Base-by-base conservation (phyloP, 345 rosid genomes). In the Physaria fendleri region DNA sequence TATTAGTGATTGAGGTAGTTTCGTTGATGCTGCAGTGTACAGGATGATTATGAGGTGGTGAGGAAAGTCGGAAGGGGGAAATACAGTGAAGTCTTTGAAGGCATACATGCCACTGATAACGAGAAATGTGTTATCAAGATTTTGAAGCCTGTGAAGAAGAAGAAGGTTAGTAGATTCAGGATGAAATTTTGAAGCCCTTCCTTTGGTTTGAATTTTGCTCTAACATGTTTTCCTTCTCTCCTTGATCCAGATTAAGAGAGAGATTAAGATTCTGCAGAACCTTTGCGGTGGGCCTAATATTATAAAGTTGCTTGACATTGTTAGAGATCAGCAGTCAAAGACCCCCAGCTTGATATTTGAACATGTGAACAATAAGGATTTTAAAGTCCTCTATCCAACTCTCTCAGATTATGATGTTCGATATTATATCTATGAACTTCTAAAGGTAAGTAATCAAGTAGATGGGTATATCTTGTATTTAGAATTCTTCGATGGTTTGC, bases 251-350 rank as follows among this genome's bases (percentile, higher is more conserved):
- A 93, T 89, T 66, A 93, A 83, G 81, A 85, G 99, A 79, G 99
- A 93, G 83, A 89, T 93, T 49, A 89, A 93, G 71, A 93, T 89
- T 74, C 71, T 93, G 65, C 94, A 93, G 82, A 93, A 89, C 76
- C 99, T 93, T 10, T 89, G 94, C 34, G 99, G 97, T 30, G 99
- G 99, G 43, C 99, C 97, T 5, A 88, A 92, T 78, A 79, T 88
- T 65, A 83, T 92, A 62, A 84, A 84, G 78, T 61, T 92, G 78
- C 95, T 86, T 17, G 97, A 92, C 75, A 92, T 92, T 71, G 98
- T 92, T 59, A 82, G 98, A 69, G 98, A 92, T 80, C 95, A 85
- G 79, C 95, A 91, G 64, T 90, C 94, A 1, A 87, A 85, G 79
- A 90, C 97, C 7, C 97, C 95, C 0, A 91, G 98, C 74, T 85